phyloP scores from a whole-genome alignment of 495 filamentous ascomycete species.

The Penicillium coffeae region DNA sequence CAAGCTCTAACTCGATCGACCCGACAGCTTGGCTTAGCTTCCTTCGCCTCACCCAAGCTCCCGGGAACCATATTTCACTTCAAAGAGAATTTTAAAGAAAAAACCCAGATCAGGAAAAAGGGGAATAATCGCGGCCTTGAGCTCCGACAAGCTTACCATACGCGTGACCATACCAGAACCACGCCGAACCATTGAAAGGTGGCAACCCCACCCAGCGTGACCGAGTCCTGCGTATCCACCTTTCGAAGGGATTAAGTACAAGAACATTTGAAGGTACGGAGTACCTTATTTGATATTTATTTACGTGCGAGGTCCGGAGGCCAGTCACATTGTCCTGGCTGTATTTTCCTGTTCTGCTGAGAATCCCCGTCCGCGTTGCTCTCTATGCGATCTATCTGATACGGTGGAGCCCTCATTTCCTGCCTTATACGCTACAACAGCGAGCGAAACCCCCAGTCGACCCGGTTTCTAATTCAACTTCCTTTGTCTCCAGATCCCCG shows the following conservation, averaged over 20 bases:
- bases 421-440: background rate
- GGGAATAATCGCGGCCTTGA: background rate
- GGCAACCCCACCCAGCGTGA: too few relatives aligned
- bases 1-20: slow-evolving; percentile 14
- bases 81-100: background rate
- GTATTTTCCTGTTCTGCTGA: too few relatives aligned
- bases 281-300: background rate
- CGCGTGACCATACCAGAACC: background rate
- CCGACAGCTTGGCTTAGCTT: slow-evolving; percentile 29
- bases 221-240: background rate
- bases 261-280: too few relatives aligned
- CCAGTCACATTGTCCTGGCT: background rate
- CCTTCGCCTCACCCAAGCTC: background rate
- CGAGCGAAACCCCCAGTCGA: background rate
- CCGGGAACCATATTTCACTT: background rate
- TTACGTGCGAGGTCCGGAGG: too few relatives aligned
- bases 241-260: background rate
- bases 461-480: background rate
- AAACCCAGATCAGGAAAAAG: background rate
- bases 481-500: background rate
- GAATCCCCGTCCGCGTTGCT: too few relatives aligned
- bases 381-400: slow-evolving; percentile 29
- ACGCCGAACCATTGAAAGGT: background rate
- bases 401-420: slow-evolving; percentile 1
- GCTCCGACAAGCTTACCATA: background rate